A percentile compares a stretch with the other conserved stretches of the same genome.
phyloP scores from a whole-genome alignment of 2,329 filamentous ascomycete species.

The Arachnopeziza araneosa region DNA sequence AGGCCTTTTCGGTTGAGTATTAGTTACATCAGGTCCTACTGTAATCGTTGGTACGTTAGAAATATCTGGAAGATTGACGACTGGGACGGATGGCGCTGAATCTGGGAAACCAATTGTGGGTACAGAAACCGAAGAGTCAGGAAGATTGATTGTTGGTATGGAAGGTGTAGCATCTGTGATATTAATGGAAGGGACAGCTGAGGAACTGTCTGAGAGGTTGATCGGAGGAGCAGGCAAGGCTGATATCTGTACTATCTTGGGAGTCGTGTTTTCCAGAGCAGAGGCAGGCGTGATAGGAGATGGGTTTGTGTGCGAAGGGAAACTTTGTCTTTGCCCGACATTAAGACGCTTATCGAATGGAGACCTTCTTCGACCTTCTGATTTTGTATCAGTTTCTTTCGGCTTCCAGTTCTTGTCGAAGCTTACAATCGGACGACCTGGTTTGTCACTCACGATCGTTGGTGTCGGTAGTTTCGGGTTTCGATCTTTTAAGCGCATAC shows the following conservation, averaged over 20 bases:
- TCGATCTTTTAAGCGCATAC: slow-evolving; percentile 80
- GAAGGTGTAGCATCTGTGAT: slow-evolving; percentile 35
- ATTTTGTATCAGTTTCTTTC: slow-evolving; percentile 59
- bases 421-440: slow-evolving; percentile 93
- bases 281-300: slow-evolving; percentile 31
- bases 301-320: slow-evolving; percentile 15
- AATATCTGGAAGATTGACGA: slow-evolving; percentile 40
- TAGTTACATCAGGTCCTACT: slow-evolving; percentile 19
- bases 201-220: slow-evolving; percentile 33
- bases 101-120: slow-evolving; percentile 15
- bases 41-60: slow-evolving; percentile 32
- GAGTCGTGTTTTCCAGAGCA: not conserved
- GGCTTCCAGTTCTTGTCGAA: slow-evolving; percentile 82
- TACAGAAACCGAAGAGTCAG: slow-evolving; percentile 29
- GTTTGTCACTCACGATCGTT: slow-evolving; percentile 82
- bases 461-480: slow-evolving; percentile 84
- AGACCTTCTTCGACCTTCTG: slow-evolving; percentile 39
- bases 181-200: slow-evolving; percentile 47
- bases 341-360: slow-evolving; percentile 22
- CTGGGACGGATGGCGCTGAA: slow-evolving; percentile 23
- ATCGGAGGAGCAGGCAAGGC: slow-evolving; percentile 45
- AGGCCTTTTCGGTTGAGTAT: slow-evolving; percentile 25
- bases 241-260: slow-evolving; percentile 37
- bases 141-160: slow-evolving; percentile 16
- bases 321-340: slow-evolving; percentile 22